Evolutionary conservation across 371 early-diverging fungal genomes (phyloP), one percentile per base, ranked within the genome.

Genomic region (Mucor circinelloides): DNA sequence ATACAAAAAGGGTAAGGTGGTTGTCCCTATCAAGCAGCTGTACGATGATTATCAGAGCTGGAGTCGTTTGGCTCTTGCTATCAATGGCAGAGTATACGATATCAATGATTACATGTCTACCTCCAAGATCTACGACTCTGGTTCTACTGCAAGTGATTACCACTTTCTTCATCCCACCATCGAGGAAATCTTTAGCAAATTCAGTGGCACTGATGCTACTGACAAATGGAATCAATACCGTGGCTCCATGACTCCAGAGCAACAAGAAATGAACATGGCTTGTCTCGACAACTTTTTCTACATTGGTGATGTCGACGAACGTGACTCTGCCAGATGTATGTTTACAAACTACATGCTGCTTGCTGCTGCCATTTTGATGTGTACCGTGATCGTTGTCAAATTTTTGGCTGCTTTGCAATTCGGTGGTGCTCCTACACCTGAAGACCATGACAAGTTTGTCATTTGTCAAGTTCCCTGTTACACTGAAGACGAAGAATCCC

Each of bases 391-490:
- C 50, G 81, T 90, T 42, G 86, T 97, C 82, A 97, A 97, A 82
- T 96, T 95, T 64, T 81, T 97, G 71, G 92, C 96, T 9, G 97
- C 97, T 3, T 77, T 97, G 74, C 96, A 94, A 67, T 86, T 96
- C 58, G 93, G 94, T 21, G 80, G 82, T 52, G 77, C 80, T 30
- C 85, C 87, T 23, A 85, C 86, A 46, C 96, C 95, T 6, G 95
- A 96, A 72, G 92, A 91, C 58, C 90, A 91, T 60, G 91, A 93
- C 80, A 89, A 92, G 63, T 97, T 96, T 69, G 91, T 92, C 44
- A 90, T 97, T 64, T 84, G 92, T 64, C 92, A 96, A 73, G 94
- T 92, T 21, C 97, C 99, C 13, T 98, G 98, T 82, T 99, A 99
- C 81, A 97, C 98, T 1, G 99, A 99, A 78, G 97, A 92, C 58